A percentile compares a stretch with the other conserved stretches of the same genome.
Evolutionary conservation across 2,329 filamentous ascomycete genomes (phyloP).

Genomic region (Trichoderma harzianum): DNA sequence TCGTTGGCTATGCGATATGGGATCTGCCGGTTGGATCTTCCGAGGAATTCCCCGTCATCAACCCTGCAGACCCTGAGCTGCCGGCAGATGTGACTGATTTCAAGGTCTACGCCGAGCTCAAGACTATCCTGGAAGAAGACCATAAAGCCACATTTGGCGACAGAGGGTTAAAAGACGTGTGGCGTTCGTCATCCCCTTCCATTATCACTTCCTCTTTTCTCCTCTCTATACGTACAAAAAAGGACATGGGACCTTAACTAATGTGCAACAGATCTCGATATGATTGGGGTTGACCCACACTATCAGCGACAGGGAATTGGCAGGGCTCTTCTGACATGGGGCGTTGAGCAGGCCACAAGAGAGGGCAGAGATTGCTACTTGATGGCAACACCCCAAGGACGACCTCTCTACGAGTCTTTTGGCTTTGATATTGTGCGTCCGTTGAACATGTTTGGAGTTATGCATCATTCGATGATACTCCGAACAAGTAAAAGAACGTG

Average conservation of each 20-base stretch:
- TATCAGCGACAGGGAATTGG: constrained; percentile 21
- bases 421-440: constrained; percentile 14
- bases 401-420: constrained; percentile 14
- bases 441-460: constrained; percentile 16
- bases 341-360: constrained; percentile 17
- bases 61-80: neutral
- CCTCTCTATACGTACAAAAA: neutral
- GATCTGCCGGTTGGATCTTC: neutral
- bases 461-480: constrained; percentile 18
- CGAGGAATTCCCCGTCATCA: neutral
- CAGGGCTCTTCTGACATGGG: constrained; percentile 21
- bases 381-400: constrained; percentile 18
- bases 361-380: constrained; percentile 19
- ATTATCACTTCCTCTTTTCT: neutral
- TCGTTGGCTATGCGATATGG: constrained; percentile 19
- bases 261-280: constrained; percentile 19
- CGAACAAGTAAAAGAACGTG: neutral
- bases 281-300: constrained; percentile 20
- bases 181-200: constrained; percentile 18
- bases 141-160: constrained; percentile 18
- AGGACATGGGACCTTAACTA: neutral
- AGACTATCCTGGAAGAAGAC: constrained; percentile 11
- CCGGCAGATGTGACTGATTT: constrained; percentile 12
- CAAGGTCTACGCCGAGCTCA: constrained; percentile 13
- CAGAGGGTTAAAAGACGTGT: constrained; percentile 19